Base-by-base conservation (phyloP, 495 filamentous ascomycete species). In the Cercophora samala region DNA sequence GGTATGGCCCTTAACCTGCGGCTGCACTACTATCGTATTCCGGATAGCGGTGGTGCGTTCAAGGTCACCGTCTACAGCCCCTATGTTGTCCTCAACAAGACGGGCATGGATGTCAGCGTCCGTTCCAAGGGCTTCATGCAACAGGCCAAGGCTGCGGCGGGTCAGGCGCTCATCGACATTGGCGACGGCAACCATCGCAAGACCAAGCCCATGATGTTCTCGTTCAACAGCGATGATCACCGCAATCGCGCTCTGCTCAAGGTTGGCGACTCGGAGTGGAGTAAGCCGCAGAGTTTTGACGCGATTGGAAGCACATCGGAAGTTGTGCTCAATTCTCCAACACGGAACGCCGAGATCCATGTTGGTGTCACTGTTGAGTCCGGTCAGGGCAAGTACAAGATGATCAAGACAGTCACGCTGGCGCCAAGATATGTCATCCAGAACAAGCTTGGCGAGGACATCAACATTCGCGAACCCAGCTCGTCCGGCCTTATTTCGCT, bases 251-350 rank as follows among this genome's bases (percentile, higher is more conserved):
- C 91, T 18, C 82, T 93, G 22, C 74, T 99, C 58, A 96, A 89
- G 78, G 85, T 97, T 58, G 91, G 89, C 29, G 91, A 96, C 52
- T 97, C 95, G 5, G 83, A 86, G 24, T 98, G 95, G 96, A 97
- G 94, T 78, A 96, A 91, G 75, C 93, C 96, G 2, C 94, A 97
- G 76, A 97, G 91, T 84, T 95, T 99, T 72, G 95, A 99, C 73
- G 95, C 95, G n/a, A 94, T 99, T 66, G 95, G 95, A 58, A 97
- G 93, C 75, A 91, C 89, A 5, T 87, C 90, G 26, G 92, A 96
- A 68, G 90, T 96, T 18, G 85, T 92, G 32, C 84, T 99, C 54
- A 89, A 90, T 15, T 91, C 93, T 5, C 68, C 84, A 5, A 81
- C 80, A 22, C 89, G 84, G 26, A 88, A 89, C 64, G 86, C 88